Evolutionary conservation across 192 early-diverging fungal genomes (phyloP), one percentile per base, ranked within the genome.

Genomic region (Ramicandelaber brevisporus): DNA sequence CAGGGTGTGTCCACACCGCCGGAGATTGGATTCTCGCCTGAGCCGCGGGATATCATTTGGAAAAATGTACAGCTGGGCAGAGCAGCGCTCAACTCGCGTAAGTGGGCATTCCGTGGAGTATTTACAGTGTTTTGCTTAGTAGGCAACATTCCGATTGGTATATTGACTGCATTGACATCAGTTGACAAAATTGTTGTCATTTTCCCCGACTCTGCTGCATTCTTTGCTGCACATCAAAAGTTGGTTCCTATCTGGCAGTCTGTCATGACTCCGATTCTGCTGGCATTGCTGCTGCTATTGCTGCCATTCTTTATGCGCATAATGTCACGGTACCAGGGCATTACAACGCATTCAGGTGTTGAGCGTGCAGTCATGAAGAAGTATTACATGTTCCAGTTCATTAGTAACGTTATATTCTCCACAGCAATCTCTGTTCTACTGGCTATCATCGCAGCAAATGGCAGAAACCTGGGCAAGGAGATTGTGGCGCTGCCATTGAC

Each of bases 31-130:
- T 34, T 70, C 22, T 62, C 76, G 8, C 76, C 73, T n/a, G 55
- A 57, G 13, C 73, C 76, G 26, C 68, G 68, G 24, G 73, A 79
- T 34, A 60, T 79, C 17, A 65, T 79, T 34, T 79, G 76, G 76
- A 54, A 39, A 27, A 79, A 79, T 34, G 55, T 63, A 19, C 43
- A 63, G 26, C 45, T 67, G 41, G 51, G 59, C 12, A 56, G 56
- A 21, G 33, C 49, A 20, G 38, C 54, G 14, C 53, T 62, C 29
- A 39, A 54, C 28, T 31, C 48, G 3, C 42, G 57, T 0, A 30
- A 44, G 46, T 46, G 43, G 43, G 31, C 16, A 5, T 42, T 45
- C 0, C 37, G 57, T 2, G 27, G 57, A 6, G 18, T 73, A 0
- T 76, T 62, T 13, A 33, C 60, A 6, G 30, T 49, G 1, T 60